Base-by-base conservation (phyloP, 306 rosid species). In the Acacia acuminata region DNA sequence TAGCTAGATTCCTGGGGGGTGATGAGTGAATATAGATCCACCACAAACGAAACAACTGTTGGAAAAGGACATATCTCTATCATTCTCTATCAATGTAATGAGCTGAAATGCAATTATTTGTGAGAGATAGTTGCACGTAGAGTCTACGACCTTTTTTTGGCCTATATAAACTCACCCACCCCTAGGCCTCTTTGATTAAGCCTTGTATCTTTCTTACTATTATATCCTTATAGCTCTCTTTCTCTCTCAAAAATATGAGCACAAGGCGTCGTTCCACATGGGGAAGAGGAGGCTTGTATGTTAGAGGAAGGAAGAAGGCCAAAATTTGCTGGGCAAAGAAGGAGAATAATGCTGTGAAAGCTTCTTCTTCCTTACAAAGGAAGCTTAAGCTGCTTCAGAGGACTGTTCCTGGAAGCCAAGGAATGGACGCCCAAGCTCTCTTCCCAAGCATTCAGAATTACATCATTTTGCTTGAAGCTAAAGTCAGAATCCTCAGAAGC, bases 381-480 rank as follows among this genome's bases (percentile, higher is more conserved):
- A 88, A 88, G 85, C 89, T 94, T 32, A 71, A 61, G 74, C 82
- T 86, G 81, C 97, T 94, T 70, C 85, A 91, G 53, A 86, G 83
- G 44, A 78, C 84, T 56, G 76, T 91, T 81, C 96, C 95, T 7
- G 90, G 90, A 30, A 70, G 81, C 84, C 8, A 43, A 60, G 89
- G 84, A 66, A 83, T 68, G 79, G 81, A 92, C 61, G 86, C 73
- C 8, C 84, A 89, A 71, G 80, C 75, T 83, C 73, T 90, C 81
- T 87, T 82, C 58, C 88, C 84, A 68, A 80, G 77, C 75, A 84
- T 92, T 84, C 88, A 91, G 51, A 87, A 84, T 27, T 88, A 91
- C 82, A 85, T 94, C 63, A 47, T 73, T 60, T 84, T 38, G 51
- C 91, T 94, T 12, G 85, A 94, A 87, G 81, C 91, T 68, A 92